Conservation (phyloP, 306 rosid species). For the Coriaria nepalensis region DNA sequence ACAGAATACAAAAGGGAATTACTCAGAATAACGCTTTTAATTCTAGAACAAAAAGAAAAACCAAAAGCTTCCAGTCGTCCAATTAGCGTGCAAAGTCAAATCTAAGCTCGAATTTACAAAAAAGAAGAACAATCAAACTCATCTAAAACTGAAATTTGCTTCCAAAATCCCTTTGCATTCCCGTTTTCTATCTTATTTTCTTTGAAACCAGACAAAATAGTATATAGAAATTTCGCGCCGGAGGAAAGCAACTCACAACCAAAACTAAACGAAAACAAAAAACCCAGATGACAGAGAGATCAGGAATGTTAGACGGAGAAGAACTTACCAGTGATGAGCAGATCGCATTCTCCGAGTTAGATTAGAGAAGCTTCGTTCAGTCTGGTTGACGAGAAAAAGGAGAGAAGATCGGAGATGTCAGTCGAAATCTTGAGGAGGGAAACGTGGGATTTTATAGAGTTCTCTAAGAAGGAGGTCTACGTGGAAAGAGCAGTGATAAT, state of each 20-base stretch:
- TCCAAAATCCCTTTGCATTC: background rate
- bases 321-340: slow-evolving; percentile 19
- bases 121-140: background rate
- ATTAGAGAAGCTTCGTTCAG: slow-evolving; percentile 1
- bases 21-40: no score
- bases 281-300: background rate
- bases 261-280: background rate
- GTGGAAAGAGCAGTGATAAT: slow-evolving; percentile 12
- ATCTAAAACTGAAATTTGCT: background rate
- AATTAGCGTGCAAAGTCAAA: background rate
- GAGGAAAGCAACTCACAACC: background rate
- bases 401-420: background rate
- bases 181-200: background rate
- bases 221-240: slow-evolving; percentile 3
- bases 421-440: slow-evolving; percentile 1
- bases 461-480: slow-evolving; percentile 17
- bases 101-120: background rate
- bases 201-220: background rate
- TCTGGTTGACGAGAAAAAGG: slow-evolving; percentile 29
- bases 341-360: slow-evolving; percentile 43
- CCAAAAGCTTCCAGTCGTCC: no score
- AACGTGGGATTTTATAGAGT: slow-evolving; percentile 1
- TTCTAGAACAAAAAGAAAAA: no score
- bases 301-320: background rate
- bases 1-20: no score